Evolutionary conservation across 108 stramenopile genomes (phyloP), one percentile per base, ranked within the genome.

Genomic region (Nitzschia sp.): DNA sequence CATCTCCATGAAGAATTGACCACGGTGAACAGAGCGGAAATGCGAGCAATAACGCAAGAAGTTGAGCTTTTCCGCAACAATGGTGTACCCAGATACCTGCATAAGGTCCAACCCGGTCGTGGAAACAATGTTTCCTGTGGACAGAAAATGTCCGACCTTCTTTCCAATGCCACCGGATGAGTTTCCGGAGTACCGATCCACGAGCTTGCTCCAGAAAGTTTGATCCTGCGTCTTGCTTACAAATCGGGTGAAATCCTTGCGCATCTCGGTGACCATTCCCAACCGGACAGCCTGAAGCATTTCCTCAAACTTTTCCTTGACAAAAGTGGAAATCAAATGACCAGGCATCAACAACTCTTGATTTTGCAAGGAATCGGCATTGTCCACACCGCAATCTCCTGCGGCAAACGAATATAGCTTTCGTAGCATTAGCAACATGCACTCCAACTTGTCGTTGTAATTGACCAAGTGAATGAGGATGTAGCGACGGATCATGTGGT

Each of bases 1-100:
- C 99, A 99, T 99, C 70, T 95, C 94, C 80, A 96, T 97, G 77
- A 98, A 99, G 75, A 98, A 99, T 62, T 97, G 96, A 17, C 99
- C 99, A 41, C 99, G 90, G 75, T 99, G 99, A 12, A 99, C 97
- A 57, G 93, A 94, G 8, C 97, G 93, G 78, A 98, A 99, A 79
- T 99, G 99, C 39, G 95, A 84, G 53, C 96, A 82, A 78, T 96
- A 98, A 29, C 99, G 72, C 51, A 98, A 75, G 68, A 95, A 96
- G 68, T 99, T 99, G 53, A 99, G 77, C 25, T 92, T 83, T 67
- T 99, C 99, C 0, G 99, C 99, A 21, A 99, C 95, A 62, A 99
- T 95, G 0, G 97, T 98, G 78, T 95, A 98, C 29, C 99, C 99
- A 24, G 94, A 89, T 6, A 92, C 90, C 85, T 99, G 96, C 97